Evolutionary conservation across 768 basidiomycete genomes (phyloP), one percentile per base, ranked within the genome.

Genomic region (Boletus speciosus): DNA sequence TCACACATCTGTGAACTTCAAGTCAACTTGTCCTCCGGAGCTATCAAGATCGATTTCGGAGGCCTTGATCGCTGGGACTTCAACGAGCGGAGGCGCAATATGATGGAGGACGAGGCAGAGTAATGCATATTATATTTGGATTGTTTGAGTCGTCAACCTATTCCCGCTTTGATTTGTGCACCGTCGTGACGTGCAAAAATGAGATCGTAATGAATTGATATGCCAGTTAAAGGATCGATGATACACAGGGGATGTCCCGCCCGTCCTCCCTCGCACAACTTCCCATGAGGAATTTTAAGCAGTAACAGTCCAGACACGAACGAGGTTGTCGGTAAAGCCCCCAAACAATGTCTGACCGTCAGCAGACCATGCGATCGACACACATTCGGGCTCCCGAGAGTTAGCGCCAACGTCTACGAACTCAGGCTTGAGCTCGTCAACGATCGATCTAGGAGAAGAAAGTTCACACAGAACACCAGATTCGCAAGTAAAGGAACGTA

Each of bases 321-420:
- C 86, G 61, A 84, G 81, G 78, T 96, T 88, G 76, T 98, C 95
- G 50, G 92, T 92, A 84, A 93, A 96, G 56, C 96, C 96, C 74
- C 90, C 93, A 72, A 95, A 98, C 57, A 99, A 81, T 49, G 92
- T 95, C 78, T 97, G 93, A 53, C 97, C 97, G 73, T 97, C 95
- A 44, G 96, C 87, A 51, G 94, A 97, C 97, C 97, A 99, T 57
- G 97, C 91, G 64, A 98, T 90, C 48, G 95, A 98, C 42, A 95
- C 88, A 73, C 92, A 94, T 75, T 97, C 93, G 36, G 93, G 90
- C 63, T 91, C 84, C 70, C 85, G 80, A 19, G 85, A 79, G 54
- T 84, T 83, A 61, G 81, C 80, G 49, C 81, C 75, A 55, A 86
- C 82, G 64, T 93, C 88, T 58, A 83, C 81, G 73, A 92, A 95